Evolutionary conservation across 805 yeast genomes (phyloP).

Genomic region (Kuraishia piskuri): DNA sequence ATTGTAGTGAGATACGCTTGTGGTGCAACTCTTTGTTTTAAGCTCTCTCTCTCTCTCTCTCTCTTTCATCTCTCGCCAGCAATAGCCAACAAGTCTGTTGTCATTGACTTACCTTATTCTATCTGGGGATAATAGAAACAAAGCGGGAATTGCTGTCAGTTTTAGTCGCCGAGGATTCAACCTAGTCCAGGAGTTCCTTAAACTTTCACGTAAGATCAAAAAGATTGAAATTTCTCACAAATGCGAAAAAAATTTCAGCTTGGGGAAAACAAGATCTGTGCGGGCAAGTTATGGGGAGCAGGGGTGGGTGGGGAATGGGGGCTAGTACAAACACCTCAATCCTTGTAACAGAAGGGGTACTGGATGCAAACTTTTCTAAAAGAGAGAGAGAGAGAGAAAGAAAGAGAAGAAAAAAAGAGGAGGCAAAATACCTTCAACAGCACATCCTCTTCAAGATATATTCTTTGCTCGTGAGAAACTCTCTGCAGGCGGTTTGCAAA

Average conservation of each 20-base stretch:
- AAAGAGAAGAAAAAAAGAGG: background rate
- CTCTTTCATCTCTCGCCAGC: background rate
- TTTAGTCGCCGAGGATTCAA: background rate
- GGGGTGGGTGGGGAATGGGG: background rate
- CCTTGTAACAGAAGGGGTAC: background rate
- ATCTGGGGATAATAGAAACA: background rate
- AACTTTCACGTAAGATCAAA: background rate
- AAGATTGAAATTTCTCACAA: background rate
- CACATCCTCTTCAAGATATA: background rate
- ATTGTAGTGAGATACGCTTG: no score
- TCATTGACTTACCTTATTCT: background rate
- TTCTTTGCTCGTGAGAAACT: background rate
- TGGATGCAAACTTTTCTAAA: constrained; percentile 2
- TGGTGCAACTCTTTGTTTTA: no score
- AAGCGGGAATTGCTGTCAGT: background rate
- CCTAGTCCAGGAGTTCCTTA: background rate
- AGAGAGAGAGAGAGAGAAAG: constrained; percentile 6
- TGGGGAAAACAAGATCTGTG: background rate
- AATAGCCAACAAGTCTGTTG: background rate
- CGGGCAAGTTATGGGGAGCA: background rate
- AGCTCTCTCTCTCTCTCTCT: background rate
- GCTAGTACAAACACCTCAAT: background rate
- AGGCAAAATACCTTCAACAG: background rate
- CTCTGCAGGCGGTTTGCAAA: background rate
- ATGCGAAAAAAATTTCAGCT: background rate